Conservation (phyloP, 306 rosid genomes). For the Arachis stenosperma region DNA sequence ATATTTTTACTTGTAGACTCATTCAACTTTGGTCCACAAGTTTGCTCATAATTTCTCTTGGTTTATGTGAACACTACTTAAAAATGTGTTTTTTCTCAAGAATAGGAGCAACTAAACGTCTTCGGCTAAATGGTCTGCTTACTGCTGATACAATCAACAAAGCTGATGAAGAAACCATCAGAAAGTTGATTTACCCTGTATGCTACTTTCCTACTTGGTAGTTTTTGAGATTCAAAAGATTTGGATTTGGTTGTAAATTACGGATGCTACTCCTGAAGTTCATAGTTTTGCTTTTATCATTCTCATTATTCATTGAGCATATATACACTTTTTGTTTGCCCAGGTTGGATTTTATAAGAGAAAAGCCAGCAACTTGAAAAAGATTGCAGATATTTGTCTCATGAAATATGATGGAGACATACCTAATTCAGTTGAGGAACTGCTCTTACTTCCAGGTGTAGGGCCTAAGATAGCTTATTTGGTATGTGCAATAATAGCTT, state of each 20-base stretch:
- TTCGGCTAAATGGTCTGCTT: conserved; percentile 69
- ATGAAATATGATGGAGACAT: conserved; percentile 81
- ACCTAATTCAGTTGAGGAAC: conserved; percentile 80
- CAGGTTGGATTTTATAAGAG: conserved; percentile 95
- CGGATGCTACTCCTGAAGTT: conserved; percentile 19
- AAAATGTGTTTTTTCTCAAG: conserved; percentile 36
- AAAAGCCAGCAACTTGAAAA: conserved; percentile 84
- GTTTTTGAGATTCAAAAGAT: conserved; percentile 22
- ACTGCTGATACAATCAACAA: conserved; percentile 73
- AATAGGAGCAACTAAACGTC: conserved; percentile 88
- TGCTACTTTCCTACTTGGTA: conserved; percentile 24
- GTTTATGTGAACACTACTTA: conserved; percentile 9
- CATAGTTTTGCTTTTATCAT: conserved; percentile 13
- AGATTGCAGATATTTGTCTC: conserved; percentile 84
- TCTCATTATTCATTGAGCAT: conserved; percentile 20
- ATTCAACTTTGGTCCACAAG: conserved; percentile 10
- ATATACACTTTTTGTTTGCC: conserved; percentile 22
- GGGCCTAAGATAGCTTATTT: conserved; percentile 99
- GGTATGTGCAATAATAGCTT: conserved; percentile 48
- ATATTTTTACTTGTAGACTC: background rate
- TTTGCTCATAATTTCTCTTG: conserved; percentile 15
- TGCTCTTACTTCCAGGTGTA: conserved; percentile 89
- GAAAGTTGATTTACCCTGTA: conserved; percentile 89
- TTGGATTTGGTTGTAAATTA: conserved; percentile 17
- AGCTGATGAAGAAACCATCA: conserved; percentile 79